Percentiles rank a stretch among this genome's conserved stretches.
Conservation (phyloP, 2,329 filamentous ascomycete species). For the Byssothecium circinans region DNA sequence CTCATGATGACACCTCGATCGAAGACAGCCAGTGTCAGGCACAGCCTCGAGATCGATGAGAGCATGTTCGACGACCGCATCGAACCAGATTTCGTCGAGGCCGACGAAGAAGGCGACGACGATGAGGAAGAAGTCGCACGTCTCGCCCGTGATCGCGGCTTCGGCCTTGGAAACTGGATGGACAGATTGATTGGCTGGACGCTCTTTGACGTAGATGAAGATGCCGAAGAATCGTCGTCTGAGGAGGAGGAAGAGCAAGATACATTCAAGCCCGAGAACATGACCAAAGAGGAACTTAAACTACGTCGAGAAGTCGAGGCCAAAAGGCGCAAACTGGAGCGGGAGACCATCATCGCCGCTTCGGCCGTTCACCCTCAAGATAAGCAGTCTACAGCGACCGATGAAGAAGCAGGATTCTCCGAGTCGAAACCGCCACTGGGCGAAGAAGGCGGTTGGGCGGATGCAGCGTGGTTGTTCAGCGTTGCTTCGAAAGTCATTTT, state of each 20-base stretch:
- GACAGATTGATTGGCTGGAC: slow-evolving; percentile 62
- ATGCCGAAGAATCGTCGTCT: slow-evolving; percentile 44
- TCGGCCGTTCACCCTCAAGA: slow-evolving; percentile 42
- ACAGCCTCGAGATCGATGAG: slow-evolving; percentile 35
- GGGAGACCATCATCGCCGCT: slow-evolving; percentile 39
- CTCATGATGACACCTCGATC: slow-evolving; percentile 38
- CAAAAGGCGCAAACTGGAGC: slow-evolving; percentile 39
- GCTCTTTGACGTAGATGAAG: slow-evolving; percentile 57
- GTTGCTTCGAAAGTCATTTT: slow-evolving; percentile 53
- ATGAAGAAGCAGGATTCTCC: slow-evolving; percentile 7
- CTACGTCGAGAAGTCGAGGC: slow-evolving; percentile 43
- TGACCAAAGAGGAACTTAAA: slow-evolving; percentile 42
- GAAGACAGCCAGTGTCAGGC: slow-evolving; percentile 22
- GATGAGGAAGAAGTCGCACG: slow-evolving; percentile 58
- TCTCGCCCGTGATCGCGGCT: slow-evolving; percentile 55
- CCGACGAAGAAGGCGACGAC: slow-evolving; percentile 44
- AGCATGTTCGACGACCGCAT: slow-evolving; percentile 23
- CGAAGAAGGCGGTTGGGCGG: slow-evolving; percentile 57
- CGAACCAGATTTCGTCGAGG: slow-evolving; percentile 56
- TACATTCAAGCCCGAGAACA: slow-evolving; percentile 26
- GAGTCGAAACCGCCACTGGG: slow-evolving; percentile 18
- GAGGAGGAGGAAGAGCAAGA: slow-evolving; percentile 33
- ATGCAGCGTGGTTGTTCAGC: slow-evolving; percentile 61
- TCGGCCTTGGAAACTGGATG: slow-evolving; percentile 59
- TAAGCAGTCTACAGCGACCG: slow-evolving; percentile 9